Conservation (phyloP, 2,329 filamentous ascomycete genomes). For the Leptographium wingfieldii region DNA sequence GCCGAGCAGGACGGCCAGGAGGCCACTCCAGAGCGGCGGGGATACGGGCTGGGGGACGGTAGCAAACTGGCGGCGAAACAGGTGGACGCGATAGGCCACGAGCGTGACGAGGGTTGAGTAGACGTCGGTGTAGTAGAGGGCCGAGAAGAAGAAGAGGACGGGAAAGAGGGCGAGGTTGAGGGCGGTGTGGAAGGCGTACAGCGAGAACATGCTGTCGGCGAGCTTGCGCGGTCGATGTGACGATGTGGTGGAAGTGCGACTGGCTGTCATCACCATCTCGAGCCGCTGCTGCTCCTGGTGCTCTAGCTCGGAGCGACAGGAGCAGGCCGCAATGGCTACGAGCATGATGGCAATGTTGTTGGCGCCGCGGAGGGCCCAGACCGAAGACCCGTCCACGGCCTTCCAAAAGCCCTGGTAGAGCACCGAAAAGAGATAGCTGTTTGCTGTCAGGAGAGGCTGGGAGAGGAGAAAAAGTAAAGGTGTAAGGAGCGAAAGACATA, state of each 20-base stretch:
- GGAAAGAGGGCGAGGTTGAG: constrained; percentile 79
- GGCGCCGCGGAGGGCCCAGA: constrained; percentile 32
- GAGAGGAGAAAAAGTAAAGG: background rate
- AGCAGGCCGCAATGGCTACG: constrained; percentile 32
- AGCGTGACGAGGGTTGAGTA: constrained; percentile 68
- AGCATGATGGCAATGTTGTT: constrained; percentile 32
- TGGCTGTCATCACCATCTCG: background rate
- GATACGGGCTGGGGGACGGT: background rate
- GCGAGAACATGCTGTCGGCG: constrained; percentile 20
- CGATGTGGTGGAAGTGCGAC: background rate
- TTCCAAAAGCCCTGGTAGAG: constrained; percentile 6
- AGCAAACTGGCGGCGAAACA: constrained; percentile 23
- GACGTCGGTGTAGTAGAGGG: constrained; percentile 89
- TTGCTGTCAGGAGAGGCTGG: background rate
- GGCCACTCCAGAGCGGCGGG: constrained; percentile 24
- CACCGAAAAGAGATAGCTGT: constrained; percentile 10
- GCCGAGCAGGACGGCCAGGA: constrained; percentile 42
- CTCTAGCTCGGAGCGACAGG: constrained; percentile 41
- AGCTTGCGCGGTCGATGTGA: background rate
- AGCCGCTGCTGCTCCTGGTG: constrained; percentile 10
- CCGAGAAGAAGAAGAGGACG: constrained; percentile 89
- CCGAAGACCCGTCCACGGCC: constrained; percentile 7
- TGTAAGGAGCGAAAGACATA: constrained; percentile 21
- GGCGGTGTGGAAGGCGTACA: constrained; percentile 45
- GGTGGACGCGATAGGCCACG: constrained; percentile 48